These are phyloP conservation scores for Aeminium ludgeri DNA, from an alignment of 495 filamentous ascomycete genomes.

Conservation along the genomic window DNA sequence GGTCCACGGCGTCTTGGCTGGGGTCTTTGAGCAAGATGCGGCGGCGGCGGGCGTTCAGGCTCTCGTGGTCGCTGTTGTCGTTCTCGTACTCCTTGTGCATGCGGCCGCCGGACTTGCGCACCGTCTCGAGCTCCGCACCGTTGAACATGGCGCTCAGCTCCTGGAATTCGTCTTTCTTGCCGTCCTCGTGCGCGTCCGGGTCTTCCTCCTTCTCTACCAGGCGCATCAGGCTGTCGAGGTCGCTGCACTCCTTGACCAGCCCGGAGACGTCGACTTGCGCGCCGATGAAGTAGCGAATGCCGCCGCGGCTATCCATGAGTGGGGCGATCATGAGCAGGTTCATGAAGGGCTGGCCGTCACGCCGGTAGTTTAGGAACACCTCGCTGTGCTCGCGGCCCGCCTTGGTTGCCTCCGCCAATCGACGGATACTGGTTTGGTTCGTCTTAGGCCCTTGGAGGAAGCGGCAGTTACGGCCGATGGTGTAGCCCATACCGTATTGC, in stretches of 20 bases:
- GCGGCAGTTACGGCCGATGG: slow-evolving; percentile 43
- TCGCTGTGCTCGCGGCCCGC: slow-evolving; percentile 47
- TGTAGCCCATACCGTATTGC: slow-evolving; percentile 44
- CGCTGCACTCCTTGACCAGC: slow-evolving; percentile 42
- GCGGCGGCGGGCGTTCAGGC: slow-evolving; percentile 24
- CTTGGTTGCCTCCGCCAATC: slow-evolving; percentile 38
- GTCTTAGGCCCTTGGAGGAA: slow-evolving; percentile 51
- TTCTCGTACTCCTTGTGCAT: slow-evolving; percentile 38
- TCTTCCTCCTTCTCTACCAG: slow-evolving; percentile 25
- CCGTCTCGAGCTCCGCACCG: slow-evolving; percentile 38
- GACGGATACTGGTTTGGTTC: slow-evolving; percentile 31
- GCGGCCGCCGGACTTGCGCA: slow-evolving; percentile 36
- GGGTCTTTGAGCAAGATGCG: slow-evolving; percentile 25
- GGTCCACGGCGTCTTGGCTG: slow-evolving; percentile 9
- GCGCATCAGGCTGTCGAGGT: slow-evolving; percentile 36
- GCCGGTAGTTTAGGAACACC: slow-evolving; percentile 50
- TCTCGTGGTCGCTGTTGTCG: slow-evolving; percentile 26
- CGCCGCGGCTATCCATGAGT: slow-evolving; percentile 42
- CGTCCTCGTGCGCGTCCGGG: slow-evolving; percentile 15
- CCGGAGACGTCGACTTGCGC: slow-evolving; percentile 50
- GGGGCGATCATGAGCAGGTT: slow-evolving; percentile 50
- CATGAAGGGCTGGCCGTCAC: slow-evolving; percentile 53
- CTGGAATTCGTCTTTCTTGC: slow-evolving; percentile 35
- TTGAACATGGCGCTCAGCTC: slow-evolving; percentile 48
- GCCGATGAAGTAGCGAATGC: slow-evolving; percentile 45